Base-by-base conservation (phyloP, 805 yeast species). In the Teunomyces aglyptinius region DNA sequence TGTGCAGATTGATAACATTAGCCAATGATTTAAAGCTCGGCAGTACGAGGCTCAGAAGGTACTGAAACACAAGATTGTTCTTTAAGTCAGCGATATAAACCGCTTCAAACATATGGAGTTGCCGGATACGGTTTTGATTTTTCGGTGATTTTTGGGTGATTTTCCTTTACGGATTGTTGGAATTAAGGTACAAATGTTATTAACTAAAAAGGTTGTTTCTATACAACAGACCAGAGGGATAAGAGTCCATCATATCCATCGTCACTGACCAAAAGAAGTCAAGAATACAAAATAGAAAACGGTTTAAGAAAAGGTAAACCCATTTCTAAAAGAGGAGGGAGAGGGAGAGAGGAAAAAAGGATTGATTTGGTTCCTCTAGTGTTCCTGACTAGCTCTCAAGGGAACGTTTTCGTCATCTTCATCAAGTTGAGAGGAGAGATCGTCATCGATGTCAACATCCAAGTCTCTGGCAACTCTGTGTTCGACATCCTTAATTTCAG, bases 401-500 rank as follows among this genome's bases (percentile, higher is more conserved):
- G 46, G 52, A 26, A 42, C 42, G 36, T 38, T 34, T 39, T 48
- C 51, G 24, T 31, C 60, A 8, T 55, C 51, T 29, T 32, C 60
- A 11, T 55, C 64, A 31, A 52, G 38, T 12, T 34, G 38, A 36
- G 28, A 22, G 7, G 24, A 22, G 6, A 20, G 28, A 6, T 65
- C 70, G 12, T 56, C 61, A 19, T 54, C 67, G 42, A 78, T 69
- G 44, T 80, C 80, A 36, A 76, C 59, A 49, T 73, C 72, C 59
- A 84, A 70, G 50, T 77, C 82, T 56, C 77, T 72, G 38, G 79
- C 78, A 45, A 86, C 83, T 59, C 76, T 75, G 52, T 75, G 73
- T 63, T 85, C 92, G 45, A 83, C 76, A 65, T 83, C 75, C 63
- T 81, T 78, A 65, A 87, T 76, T 55, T 91, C 98, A 60, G 89